Evolutionary conservation across 2,329 filamentous ascomycete genomes (phyloP).

Genomic region (Aspergillus fructus): DNA sequence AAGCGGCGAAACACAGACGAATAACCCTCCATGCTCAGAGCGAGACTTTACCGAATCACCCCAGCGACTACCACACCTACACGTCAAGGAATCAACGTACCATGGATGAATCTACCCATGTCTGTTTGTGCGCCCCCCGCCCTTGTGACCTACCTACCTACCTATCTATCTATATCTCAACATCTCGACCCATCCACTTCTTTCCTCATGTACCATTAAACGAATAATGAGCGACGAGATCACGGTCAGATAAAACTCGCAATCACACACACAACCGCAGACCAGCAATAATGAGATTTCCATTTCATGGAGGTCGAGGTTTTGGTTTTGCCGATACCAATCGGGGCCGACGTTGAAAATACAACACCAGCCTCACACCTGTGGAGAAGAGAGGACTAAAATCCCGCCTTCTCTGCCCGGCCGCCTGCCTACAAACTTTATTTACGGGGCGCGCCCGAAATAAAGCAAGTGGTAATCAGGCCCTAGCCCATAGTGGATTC

Average conservation of each 20-base stretch:
- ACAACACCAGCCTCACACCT: background rate
- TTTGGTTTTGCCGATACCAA: background rate
- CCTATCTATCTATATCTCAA: too few relatives aligned
- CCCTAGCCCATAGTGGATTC: background rate
- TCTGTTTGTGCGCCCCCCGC: background rate
- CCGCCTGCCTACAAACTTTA: background rate
- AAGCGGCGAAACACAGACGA: constrained; percentile 30
- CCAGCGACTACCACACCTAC: constrained; percentile 2
- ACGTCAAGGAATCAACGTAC: background rate
- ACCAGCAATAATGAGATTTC: background rate
- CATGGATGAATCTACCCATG: background rate
- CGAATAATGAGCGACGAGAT: constrained; percentile 16
- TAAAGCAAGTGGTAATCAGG: background rate
- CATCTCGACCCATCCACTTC: background rate
- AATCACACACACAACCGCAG: background rate
- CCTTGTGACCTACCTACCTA: too few relatives aligned
- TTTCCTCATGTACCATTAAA: background rate
- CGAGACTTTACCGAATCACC: constrained; percentile 22
- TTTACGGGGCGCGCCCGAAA: background rate
- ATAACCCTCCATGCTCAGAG: constrained; percentile 12
- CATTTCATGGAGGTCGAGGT: background rate
- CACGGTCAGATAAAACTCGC: constrained; percentile 5
- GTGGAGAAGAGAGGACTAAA: background rate
- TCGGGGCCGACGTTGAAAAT: background rate
- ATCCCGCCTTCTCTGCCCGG: background rate